Evolutionary conservation across 805 yeast genomes (phyloP).

Genomic region (Hanseniaspora mollemarum): DNA sequence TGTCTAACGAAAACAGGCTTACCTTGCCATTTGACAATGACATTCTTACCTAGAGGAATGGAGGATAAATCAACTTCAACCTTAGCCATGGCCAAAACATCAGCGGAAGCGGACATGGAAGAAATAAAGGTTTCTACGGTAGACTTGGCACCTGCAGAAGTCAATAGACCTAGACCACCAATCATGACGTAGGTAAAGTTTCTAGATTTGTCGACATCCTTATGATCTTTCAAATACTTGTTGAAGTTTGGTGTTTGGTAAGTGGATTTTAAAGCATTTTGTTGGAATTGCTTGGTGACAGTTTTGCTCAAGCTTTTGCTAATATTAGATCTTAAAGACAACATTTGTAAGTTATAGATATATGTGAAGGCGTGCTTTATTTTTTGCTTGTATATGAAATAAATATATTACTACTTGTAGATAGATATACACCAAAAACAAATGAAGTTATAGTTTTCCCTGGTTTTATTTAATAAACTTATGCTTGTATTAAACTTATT

Average conservation of each 20-base stretch:
- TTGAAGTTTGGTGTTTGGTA: constrained; percentile 88
- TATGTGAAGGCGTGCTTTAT: constrained; percentile 3
- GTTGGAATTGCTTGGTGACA: constrained; percentile 15
- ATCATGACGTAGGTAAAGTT: constrained; percentile 94
- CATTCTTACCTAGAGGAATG: constrained; percentile 95
- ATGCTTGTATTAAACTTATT: too few relatives aligned
- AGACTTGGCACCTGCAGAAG: constrained; percentile 91
- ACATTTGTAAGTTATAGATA: constrained; percentile 18
- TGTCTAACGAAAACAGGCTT: constrained; percentile 99
- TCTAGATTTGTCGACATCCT: constrained; percentile 65
- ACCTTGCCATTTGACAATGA: constrained; percentile 99
- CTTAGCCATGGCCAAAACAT: constrained; percentile 98
- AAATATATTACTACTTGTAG: background rate
- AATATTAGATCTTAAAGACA: constrained; percentile 24
- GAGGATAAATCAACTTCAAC: constrained; percentile 90
- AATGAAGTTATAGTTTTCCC: background rate
- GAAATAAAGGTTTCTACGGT: constrained; percentile 87
- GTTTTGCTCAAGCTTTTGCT: constrained; percentile 16
- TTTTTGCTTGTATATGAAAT: background rate
- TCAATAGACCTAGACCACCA: constrained; percentile 81
- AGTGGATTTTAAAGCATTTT: constrained; percentile 46
- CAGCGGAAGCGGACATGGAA: constrained; percentile 96
- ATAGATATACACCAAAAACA: background rate
- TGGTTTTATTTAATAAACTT: background rate
- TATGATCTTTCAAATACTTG: constrained; percentile 59